Percentiles rank a stretch among this genome's conserved stretches.
Evolutionary conservation across 2,329 filamentous ascomycete genomes (phyloP).

Genomic region (Sporothrix dimorphospora): DNA sequence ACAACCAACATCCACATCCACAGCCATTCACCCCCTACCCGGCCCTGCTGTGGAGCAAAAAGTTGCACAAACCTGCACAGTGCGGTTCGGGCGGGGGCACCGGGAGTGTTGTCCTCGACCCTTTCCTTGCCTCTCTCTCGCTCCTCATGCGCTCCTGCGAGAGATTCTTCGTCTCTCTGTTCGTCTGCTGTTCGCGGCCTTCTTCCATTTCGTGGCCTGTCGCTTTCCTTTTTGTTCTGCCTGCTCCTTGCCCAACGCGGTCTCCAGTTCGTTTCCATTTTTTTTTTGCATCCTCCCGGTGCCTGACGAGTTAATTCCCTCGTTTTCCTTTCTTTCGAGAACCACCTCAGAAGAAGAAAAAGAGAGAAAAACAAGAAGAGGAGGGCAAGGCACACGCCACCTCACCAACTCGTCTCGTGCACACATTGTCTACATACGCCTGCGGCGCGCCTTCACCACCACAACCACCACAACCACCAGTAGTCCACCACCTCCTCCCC

Average conservation of each 20-base stretch:
- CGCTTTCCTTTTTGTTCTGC: not conserved
- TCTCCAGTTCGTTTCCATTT: slow-evolving; percentile 6
- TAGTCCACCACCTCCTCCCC: not conserved
- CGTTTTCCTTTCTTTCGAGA: not conserved
- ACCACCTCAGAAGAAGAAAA: not conserved
- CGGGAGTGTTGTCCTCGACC: slow-evolving; percentile 11
- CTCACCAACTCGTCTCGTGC: slow-evolving; percentile 1
- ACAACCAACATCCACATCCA: not conserved
- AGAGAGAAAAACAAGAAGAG: not conserved
- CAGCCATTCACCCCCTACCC: not conserved
- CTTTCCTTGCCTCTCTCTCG: not conserved
- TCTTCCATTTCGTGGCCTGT: slow-evolving; percentile 20
- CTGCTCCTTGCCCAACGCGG: not conserved
- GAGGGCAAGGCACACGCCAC: not conserved
- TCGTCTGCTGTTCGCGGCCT: not conserved
- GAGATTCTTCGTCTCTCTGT: not conserved
- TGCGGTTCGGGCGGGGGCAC: slow-evolving; percentile 31
- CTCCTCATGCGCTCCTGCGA: not conserved
- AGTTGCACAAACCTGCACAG: slow-evolving; percentile 24
- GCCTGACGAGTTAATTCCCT: slow-evolving; percentile 17
- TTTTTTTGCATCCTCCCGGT: slow-evolving; percentile 1
- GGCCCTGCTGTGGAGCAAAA: slow-evolving; percentile 15
- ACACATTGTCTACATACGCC: slow-evolving; percentile 2
- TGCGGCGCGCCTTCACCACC: not conserved
- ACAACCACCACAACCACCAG: too few species aligned